These are phyloP conservation scores for Suhomyces tanzawaensis DNA, from an alignment of 805 yeast genomes.

Conservation along the genomic window DNA sequence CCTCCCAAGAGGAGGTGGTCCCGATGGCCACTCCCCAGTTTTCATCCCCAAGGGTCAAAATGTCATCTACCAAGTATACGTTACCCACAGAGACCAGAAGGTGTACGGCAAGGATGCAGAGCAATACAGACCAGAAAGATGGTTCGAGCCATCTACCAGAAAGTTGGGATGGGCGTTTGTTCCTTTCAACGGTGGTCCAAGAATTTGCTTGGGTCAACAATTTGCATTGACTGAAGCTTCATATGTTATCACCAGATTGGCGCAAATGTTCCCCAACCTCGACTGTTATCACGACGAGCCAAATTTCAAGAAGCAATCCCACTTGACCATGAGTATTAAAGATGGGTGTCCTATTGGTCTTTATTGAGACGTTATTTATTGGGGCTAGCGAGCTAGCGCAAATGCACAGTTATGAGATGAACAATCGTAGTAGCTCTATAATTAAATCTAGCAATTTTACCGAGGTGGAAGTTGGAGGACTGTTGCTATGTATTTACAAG, in stretches of 20 bases:
- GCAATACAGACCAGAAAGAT: slow-evolving; percentile 36
- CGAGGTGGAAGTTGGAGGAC: too few relatives aligned
- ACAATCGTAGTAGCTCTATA: too few relatives aligned
- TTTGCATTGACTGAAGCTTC: slow-evolving; percentile 23
- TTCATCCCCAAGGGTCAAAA: slow-evolving; percentile 39
- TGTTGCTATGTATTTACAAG: too few relatives aligned
- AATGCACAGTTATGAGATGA: too few relatives aligned
- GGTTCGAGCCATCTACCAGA: slow-evolving; percentile 19
- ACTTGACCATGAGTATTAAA: slow-evolving; percentile 28
- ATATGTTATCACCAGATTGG: slow-evolving; percentile 17
- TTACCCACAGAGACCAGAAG: slow-evolving; percentile 39
- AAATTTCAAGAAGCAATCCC: slow-evolving; percentile 20
- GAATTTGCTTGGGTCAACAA: slow-evolving; percentile 25
- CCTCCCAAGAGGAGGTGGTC: slow-evolving; percentile 27
- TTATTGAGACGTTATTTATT: too few relatives aligned
- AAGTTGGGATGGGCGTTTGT: slow-evolving; percentile 21
- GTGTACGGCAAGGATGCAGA: slow-evolving; percentile 32
- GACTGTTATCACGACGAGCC: slow-evolving; percentile 3
- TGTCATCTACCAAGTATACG: slow-evolving; percentile 36
- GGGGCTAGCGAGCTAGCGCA: too few relatives aligned
- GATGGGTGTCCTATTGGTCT: slow-evolving; percentile 16
- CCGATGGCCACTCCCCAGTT: slow-evolving; percentile 23
- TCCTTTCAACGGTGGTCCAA: slow-evolving; percentile 24
- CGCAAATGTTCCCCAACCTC: slow-evolving; percentile 15
- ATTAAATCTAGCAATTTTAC: too few relatives aligned